Base-by-base conservation (phyloP, 2,329 filamentous ascomycete genomes). In the Pyricularia sp. region DNA sequence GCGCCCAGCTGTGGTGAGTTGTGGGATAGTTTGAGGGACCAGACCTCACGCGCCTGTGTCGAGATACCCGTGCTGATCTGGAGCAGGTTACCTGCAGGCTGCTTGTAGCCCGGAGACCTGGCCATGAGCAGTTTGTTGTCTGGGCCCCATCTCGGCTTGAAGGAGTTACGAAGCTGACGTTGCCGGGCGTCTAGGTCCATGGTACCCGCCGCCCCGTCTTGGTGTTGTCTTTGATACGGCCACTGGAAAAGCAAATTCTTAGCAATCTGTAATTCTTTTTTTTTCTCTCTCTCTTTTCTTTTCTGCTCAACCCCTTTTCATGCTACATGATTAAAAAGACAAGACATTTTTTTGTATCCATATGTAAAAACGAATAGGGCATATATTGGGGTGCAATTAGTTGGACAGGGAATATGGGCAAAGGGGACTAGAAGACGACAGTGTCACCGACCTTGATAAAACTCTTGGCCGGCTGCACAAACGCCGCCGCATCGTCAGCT, bases 361-460 rank as follows among this genome's bases (percentile, higher is more conserved):
- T 53, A n/a, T 35, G 30, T 62, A 62, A 22, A 55, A 64, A 53
- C 44, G 26, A 60, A 62, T 65, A 26, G 62, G 61, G 66, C 44
- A 64, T 35, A 65, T 55, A 63, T 40, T 40, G 22, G 12, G 40
- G 33, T 57, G 55, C 16, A 16, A 64, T 62, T 22, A 53, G 57
- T 26, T 60, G 49, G 49, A 30, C 28, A 19, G 12, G 26, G 22
- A 55, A 66, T 62, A 61, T 62, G 40, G 40, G 40, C 40, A 49
- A 40, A 44, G 60, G 26, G 24, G 24, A 12, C 62, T 73, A 78
- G 69, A 70, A 71, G 68, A 73, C 71, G 74, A 74, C 71, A 68
- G 74, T 73, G 71, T 79, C 77, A 93, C 93, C 89, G 86, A 97
- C 94, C 93, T 97, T 82, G 66, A 83, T 88, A 76, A 93, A 90